Percentiles rank a stretch among this genome's conserved stretches.
Evolutionary conservation across 2,329 filamentous ascomycete genomes (phyloP).

Genomic region (Penicillium griseofulvum): DNA sequence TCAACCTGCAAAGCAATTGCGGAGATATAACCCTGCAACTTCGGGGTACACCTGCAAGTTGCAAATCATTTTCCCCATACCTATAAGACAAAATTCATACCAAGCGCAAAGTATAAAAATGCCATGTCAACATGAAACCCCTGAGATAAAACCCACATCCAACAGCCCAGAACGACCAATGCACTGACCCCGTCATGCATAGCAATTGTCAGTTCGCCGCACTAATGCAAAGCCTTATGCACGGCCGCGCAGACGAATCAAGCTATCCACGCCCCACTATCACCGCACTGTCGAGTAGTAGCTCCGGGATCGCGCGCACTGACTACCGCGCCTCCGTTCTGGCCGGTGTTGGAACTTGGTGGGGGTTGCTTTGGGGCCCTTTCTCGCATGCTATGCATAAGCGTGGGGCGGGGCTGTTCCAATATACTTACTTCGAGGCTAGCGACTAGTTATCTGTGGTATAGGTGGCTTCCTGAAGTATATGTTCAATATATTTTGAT

Average conservation of each 20-base stretch:
- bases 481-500: background rate
- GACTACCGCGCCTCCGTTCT: conserved; percentile 19
- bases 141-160: conserved; percentile 10
- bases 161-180: conserved; percentile 3
- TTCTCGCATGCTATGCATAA: conserved; percentile 22
- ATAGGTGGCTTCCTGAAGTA: background rate
- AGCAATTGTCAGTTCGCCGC: conserved; percentile 24
- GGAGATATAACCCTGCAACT: background rate
- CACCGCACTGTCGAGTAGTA: conserved; percentile 16
- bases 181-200: conserved; percentile 15
- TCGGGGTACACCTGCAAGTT: conserved; percentile 11
- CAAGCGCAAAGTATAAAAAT: background rate
- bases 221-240: conserved; percentile 21
- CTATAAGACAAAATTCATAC: background rate
- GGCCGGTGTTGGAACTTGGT: conserved; percentile 1
- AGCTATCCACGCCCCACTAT: conserved; percentile 16
- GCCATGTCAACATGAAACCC: conserved; percentile 9
- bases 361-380: conserved; percentile 1
- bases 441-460: background rate
- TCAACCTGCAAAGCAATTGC: background rate
- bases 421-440: background rate
- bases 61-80: conserved; percentile 5
- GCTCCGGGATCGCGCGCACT: conserved; percentile 19
- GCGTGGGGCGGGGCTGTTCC: conserved; percentile 9
- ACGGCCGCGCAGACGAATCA: conserved; percentile 15